Conservation (phyloP, 108 stramenopile genomes). For the Poteriospumella lacustris region DNA sequence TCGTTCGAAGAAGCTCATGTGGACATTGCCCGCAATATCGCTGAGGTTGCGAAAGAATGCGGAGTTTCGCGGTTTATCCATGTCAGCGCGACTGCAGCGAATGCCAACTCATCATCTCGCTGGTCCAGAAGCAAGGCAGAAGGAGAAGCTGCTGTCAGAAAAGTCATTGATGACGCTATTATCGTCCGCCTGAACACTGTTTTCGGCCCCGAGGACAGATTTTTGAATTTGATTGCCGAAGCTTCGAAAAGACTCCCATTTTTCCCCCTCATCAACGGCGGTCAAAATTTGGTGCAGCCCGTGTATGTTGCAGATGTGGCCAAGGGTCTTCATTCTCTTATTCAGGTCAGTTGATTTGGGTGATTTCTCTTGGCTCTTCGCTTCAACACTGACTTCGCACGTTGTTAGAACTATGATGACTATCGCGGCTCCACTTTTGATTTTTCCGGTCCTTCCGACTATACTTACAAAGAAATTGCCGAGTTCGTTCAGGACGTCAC, state of each 20-base stretch:
- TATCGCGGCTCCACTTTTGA: conserved; percentile 80
- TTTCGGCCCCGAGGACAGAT: conserved; percentile 87
- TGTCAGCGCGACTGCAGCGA: conserved; percentile 72
- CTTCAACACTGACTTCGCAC: not conserved
- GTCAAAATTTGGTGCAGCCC: conserved; percentile 76
- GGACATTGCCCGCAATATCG: conserved; percentile 72
- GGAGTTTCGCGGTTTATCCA: conserved; percentile 85
- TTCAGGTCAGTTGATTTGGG: conserved; percentile 21
- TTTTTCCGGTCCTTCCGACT: conserved; percentile 83
- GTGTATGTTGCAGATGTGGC: conserved; percentile 88
- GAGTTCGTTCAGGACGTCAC: conserved; percentile 84
- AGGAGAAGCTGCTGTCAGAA: conserved; percentile 81
- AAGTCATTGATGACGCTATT: conserved; percentile 76
- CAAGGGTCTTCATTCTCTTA: conserved; percentile 53
- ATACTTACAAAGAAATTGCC: conserved; percentile 80
- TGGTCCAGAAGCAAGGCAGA: conserved; percentile 83
- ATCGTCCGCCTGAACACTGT: conserved; percentile 82
- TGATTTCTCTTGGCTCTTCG: not conserved
- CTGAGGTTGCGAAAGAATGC: conserved; percentile 75
- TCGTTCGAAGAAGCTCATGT: conserved; percentile 81
- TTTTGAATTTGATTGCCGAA: conserved; percentile 79
- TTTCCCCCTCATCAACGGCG: conserved; percentile 72
- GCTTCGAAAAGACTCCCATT: conserved; percentile 44
- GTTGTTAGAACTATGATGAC: conserved; percentile 58
- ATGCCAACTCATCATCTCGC: conserved; percentile 61